phyloP scores from a whole-genome alignment of 345 rosid genomes.

The Salix caprea region DNA sequence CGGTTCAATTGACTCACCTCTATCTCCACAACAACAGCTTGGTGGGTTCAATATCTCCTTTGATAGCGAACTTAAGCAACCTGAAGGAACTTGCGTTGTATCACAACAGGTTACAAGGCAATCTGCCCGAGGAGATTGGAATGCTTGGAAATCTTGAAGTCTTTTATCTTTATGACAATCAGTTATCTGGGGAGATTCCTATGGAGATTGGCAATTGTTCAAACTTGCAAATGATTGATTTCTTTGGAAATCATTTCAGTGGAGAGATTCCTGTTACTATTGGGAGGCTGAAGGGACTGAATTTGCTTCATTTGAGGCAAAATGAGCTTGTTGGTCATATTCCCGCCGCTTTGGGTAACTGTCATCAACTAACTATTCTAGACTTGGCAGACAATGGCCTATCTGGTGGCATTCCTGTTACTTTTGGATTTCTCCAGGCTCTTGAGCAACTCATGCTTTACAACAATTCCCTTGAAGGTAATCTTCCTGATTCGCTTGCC shows the following conservation, averaged over 20 bases:
- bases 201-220: constrained; percentile 83
- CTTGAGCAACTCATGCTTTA: constrained; percentile 80
- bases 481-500: constrained; percentile 54
- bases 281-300: constrained; percentile 55
- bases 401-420: constrained; percentile 58
- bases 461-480: constrained; percentile 82
- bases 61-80: constrained; percentile 58
- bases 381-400: constrained; percentile 86
- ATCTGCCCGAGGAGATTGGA: constrained; percentile 62
- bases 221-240: constrained; percentile 61
- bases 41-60: constrained; percentile 60
- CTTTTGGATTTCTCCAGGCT: constrained; percentile 47
- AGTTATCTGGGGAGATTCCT: constrained; percentile 64
- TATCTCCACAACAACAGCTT: constrained; percentile 88
- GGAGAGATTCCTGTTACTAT: constrained; percentile 65
- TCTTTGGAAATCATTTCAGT: constrained; percentile 66
- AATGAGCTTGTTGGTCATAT: constrained; percentile 61
- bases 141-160: constrained; percentile 50
- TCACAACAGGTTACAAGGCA: constrained; percentile 69
- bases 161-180: constrained; percentile 72
- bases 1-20: constrained; percentile 52
- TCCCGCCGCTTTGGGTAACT: constrained; percentile 71
- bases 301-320: constrained; percentile 73
- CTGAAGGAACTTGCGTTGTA: constrained; percentile 63
- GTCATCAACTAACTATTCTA: constrained; percentile 59